Conservation (phyloP, 208 protist species). For the Leishmania gerbilli region DNA sequence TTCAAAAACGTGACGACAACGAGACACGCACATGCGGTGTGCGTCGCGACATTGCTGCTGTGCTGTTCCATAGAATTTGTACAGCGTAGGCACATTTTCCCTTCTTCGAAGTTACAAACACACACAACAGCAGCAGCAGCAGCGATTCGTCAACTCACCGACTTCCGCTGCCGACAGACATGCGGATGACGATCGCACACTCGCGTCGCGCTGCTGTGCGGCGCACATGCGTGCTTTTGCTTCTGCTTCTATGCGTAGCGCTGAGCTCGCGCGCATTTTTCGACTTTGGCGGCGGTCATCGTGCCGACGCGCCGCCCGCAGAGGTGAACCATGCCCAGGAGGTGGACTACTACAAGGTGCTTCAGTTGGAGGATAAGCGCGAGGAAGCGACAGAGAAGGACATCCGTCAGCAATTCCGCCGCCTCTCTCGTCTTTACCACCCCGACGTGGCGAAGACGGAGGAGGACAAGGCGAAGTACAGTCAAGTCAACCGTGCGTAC, state of each 20-base stretch:
- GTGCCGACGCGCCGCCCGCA: background rate
- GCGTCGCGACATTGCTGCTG: background rate
- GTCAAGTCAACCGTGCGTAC: conserved; percentile 85
- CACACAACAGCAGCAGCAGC: background rate
- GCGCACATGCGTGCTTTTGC: background rate
- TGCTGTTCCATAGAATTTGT: background rate
- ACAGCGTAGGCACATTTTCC: background rate
- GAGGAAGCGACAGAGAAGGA: conserved; percentile 76
- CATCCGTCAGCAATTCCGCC: conserved; percentile 79
- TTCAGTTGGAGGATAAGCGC: conserved; percentile 54
- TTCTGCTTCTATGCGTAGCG: conserved; percentile 16
- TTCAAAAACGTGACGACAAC: background rate
- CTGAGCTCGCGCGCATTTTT: conserved; percentile 22
- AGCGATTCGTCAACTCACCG: background rate
- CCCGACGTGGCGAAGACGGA: conserved; percentile 74
- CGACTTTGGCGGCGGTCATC: background rate
- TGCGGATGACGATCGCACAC: background rate
- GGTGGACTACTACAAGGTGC: conserved; percentile 81
- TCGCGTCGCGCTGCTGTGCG: background rate
- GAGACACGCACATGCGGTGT: background rate
- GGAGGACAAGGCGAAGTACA: conserved; percentile 68
- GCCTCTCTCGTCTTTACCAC: conserved; percentile 79
- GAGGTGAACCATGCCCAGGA: conserved; percentile 22
- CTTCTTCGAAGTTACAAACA: background rate
- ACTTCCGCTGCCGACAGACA: background rate